These are phyloP conservation scores for Ophiobolus disseminans DNA, from an alignment of 2,329 filamentous ascomycete species.

Conservation along the genomic window DNA sequence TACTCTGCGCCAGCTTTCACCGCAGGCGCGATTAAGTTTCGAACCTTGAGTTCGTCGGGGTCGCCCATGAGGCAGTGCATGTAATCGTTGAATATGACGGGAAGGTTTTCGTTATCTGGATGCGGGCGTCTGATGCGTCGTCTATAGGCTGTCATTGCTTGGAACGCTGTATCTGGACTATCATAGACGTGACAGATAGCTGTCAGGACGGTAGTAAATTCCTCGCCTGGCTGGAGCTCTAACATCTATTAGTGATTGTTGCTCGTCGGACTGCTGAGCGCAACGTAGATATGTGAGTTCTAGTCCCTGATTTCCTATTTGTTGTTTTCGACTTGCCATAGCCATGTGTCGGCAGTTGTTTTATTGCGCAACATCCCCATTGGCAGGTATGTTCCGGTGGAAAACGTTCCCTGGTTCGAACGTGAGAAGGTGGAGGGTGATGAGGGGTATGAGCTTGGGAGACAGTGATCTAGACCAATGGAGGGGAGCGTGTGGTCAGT, in stretches of 20 bases:
- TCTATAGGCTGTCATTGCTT: constrained; percentile 6
- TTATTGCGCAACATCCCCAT: constrained; percentile 6
- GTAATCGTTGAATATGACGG: constrained; percentile 11
- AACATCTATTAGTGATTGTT: constrained; percentile 3
- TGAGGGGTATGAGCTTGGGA: neutral
- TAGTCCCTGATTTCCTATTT: constrained; percentile 9
- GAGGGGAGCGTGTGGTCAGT: neutral
- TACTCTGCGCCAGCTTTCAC: constrained; percentile 4
- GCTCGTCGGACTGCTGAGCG: constrained; percentile 2
- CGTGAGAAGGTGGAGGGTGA: neutral
- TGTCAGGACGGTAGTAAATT: constrained; percentile 3
- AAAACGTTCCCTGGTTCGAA: constrained; percentile 4
- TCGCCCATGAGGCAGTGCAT: constrained; percentile 12
- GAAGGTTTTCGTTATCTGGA: constrained; percentile 2
- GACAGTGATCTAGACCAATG: constrained; percentile 3
- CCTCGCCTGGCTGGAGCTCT: constrained; percentile 1
- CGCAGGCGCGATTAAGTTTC: constrained; percentile 1
- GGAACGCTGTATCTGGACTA: constrained; percentile 3
- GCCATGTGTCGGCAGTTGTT: constrained; percentile 1
- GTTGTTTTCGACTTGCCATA: constrained; percentile 9
- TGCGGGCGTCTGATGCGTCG: constrained; percentile 1
- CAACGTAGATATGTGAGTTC: constrained; percentile 6
- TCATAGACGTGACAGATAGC: constrained; percentile 2
- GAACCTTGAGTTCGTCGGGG: constrained; percentile 6
- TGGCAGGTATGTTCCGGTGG: constrained; percentile 5